Conservation (phyloP, 2,329 filamentous ascomycete species). For the Aspergillus oerlinghausenensis region DNA sequence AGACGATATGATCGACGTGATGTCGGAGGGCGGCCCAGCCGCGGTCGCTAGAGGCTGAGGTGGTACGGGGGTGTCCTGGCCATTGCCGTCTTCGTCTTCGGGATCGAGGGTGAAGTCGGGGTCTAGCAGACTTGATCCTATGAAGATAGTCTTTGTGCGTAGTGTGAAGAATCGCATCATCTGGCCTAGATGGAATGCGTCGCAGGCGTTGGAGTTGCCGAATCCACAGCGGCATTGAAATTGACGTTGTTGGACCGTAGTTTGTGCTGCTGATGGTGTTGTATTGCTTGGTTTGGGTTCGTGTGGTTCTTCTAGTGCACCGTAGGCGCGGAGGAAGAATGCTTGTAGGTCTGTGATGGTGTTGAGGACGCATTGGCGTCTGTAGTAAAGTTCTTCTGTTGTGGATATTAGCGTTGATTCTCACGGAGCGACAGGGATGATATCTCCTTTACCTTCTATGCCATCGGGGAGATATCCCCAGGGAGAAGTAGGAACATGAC, state of each 20-base stretch:
- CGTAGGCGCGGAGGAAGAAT: constrained; percentile 39
- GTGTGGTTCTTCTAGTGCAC: constrained; percentile 29
- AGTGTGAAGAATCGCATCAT: constrained; percentile 41
- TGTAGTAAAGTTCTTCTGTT: constrained; percentile 40
- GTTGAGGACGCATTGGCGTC: constrained; percentile 38
- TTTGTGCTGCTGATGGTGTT: constrained; percentile 10
- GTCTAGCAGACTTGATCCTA: constrained; percentile 39
- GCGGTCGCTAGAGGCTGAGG: background rate
- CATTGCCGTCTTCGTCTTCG: constrained; percentile 11
- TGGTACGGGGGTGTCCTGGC: constrained; percentile 4
- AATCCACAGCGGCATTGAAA: constrained; percentile 41
- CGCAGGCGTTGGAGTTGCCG: constrained; percentile 40
- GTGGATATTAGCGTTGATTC: constrained; percentile 1
- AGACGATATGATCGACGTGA: constrained; percentile 31
- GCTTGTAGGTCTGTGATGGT: constrained; percentile 41
- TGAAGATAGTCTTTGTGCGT: constrained; percentile 37
- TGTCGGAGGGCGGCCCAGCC: constrained; percentile 21
- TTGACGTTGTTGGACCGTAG: constrained; percentile 19
- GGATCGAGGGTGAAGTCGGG: constrained; percentile 23
- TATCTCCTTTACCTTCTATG: constrained; percentile 35
- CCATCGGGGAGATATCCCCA: constrained; percentile 37
- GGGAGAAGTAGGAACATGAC: constrained; percentile 17
- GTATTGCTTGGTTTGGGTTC: constrained; percentile 12
- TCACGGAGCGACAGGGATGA: background rate
- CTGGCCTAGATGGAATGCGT: constrained; percentile 43